Base-by-base conservation (phyloP, 176 grass and related monocot species). In the Coix lacrymajobi region DNA sequence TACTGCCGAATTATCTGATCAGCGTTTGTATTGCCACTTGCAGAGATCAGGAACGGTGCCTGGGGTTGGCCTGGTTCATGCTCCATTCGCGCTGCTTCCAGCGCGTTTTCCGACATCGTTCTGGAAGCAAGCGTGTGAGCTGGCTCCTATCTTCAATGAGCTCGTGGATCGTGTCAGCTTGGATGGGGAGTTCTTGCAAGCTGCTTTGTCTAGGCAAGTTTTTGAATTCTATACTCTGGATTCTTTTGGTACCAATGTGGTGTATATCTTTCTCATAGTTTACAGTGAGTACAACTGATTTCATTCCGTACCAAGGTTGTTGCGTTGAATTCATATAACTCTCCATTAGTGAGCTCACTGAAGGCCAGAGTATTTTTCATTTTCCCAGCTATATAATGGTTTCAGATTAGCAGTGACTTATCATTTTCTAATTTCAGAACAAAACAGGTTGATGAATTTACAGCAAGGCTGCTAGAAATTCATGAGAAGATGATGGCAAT, bases 141-240 rank as follows among this genome's bases (percentile, higher is more conserved):
- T 98, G 71, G 92, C 92, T 65, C 90, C 92, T 36, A 89, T 95
- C 66, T 95, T 98, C 79, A 98, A 93, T 79, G 92, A 94, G 62
- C 84, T 98, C 51, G 95, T 95, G 6, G 95, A 98, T 87, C 90
- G 95, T 62, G 90, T 95, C 58, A 98, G 95, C 79, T 89, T 94
- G 84, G 92, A 98, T 84, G 92, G 86, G 29, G 63, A 91, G 16
- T 98, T 98, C 79, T 72, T 98, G 69, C 95, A 98, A 62, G 81
- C 84, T 71, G 89, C 90, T 78, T 86, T 98, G 82, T 94, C 95
- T 60, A 93, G 88, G 95, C 88, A 83, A 79, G 75, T 46, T 65
- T 65, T 76, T 58, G 30, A 43, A 63, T 41, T 81, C 13, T 46
- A 36, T 36, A 15, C 29, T 16, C 46, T 77, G 3, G 30, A 8